Percentiles rank a stretch among this genome's conserved stretches.
These are phyloP conservation scores for Blastocrithidia nonstop DNA, from an alignment of 208 protist genomes.

Conservation along the genomic window DNA sequence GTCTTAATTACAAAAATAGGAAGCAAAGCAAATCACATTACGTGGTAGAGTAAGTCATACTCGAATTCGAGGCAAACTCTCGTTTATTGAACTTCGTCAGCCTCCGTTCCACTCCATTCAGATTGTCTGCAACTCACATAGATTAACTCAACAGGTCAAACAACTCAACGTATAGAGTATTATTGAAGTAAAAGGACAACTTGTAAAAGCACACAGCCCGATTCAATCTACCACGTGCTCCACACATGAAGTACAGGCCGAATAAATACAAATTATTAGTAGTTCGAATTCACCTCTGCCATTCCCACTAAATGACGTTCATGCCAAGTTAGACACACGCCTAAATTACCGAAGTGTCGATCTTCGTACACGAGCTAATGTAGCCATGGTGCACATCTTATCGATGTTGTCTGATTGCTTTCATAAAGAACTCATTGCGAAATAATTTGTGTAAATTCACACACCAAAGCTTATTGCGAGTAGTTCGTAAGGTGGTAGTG, in stretches of 20 bases:
- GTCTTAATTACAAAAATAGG: neutral
- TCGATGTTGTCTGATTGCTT: slow-evolving; percentile 77
- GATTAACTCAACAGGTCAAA: slow-evolving; percentile 13
- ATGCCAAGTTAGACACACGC: slow-evolving; percentile 80
- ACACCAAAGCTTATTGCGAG: slow-evolving; percentile 96
- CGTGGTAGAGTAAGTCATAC: slow-evolving; percentile 39
- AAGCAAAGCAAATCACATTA: neutral
- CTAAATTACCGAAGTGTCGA: slow-evolving; percentile 95
- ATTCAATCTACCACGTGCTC: slow-evolving; percentile 30
- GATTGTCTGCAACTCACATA: slow-evolving; percentile 30
- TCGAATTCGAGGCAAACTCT: slow-evolving; percentile 34
- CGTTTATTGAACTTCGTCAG: slow-evolving; percentile 65
- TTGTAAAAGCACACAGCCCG: slow-evolving; percentile 15
- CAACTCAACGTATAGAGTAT: slow-evolving; percentile 50
- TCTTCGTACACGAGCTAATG: slow-evolving; percentile 89
- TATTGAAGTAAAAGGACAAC: slow-evolving; percentile 30
- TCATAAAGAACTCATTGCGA: slow-evolving; percentile 56
- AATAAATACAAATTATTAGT: slow-evolving; percentile 23
- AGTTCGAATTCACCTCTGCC: slow-evolving; percentile 43
- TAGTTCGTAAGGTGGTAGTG: slow-evolving; percentile 93
- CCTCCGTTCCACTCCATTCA: slow-evolving; percentile 46
- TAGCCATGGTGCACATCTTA: slow-evolving; percentile 86
- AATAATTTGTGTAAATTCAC: slow-evolving; percentile 96
- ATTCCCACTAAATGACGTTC: slow-evolving; percentile 72
- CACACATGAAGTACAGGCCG: slow-evolving; percentile 43